Percentiles rank a stretch among this genome's conserved stretches.
These are phyloP conservation scores for Colletotrichum truncatum DNA, from an alignment of 2,329 filamentous ascomycete species.

Conservation along the genomic window DNA sequence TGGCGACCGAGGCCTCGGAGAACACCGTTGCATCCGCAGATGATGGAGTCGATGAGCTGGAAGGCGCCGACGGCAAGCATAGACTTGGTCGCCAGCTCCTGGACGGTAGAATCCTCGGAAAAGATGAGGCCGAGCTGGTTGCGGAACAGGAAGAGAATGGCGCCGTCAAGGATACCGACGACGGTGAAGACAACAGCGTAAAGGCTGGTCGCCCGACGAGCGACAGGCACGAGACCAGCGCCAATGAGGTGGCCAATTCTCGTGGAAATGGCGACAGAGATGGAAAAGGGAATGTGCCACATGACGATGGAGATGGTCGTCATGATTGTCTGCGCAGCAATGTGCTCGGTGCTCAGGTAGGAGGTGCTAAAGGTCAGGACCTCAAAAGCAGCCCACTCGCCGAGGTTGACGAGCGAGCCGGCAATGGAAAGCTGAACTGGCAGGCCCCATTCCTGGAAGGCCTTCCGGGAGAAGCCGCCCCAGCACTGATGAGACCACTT, in stretches of 20 bases:
- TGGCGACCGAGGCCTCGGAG: conserved; percentile 50
- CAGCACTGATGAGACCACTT: conserved; percentile 53
- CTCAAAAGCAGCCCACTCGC: conserved; percentile 54
- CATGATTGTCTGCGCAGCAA: conserved; percentile 52
- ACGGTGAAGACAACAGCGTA: conserved; percentile 43
- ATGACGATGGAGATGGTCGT: conserved; percentile 49
- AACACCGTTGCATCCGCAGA: conserved; percentile 46
- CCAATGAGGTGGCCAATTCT: conserved; percentile 53
- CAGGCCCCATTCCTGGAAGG: conserved; percentile 48
- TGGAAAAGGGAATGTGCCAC: conserved; percentile 54
- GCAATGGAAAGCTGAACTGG: conserved; percentile 49
- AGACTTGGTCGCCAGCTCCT: conserved; percentile 38
- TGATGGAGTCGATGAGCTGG: conserved; percentile 46
- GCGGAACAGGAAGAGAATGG: conserved; percentile 41
- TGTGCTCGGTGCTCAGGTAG: conserved; percentile 51
- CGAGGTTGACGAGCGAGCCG: conserved; percentile 49
- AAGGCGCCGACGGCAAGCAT: conserved; percentile 44
- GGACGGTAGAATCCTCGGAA: conserved; percentile 41
- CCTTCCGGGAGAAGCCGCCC: conserved; percentile 49
- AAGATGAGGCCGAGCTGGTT: conserved; percentile 41
- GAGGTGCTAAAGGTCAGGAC: conserved; percentile 54
- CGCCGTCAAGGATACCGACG: conserved; percentile 44
- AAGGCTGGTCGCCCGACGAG: conserved; percentile 40
- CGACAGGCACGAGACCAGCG: conserved; percentile 41
- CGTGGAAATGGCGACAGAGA: conserved; percentile 51